Evolutionary conservation across 345 rosid species (phyloP).

Genomic region (Citrus trifoliata): DNA sequence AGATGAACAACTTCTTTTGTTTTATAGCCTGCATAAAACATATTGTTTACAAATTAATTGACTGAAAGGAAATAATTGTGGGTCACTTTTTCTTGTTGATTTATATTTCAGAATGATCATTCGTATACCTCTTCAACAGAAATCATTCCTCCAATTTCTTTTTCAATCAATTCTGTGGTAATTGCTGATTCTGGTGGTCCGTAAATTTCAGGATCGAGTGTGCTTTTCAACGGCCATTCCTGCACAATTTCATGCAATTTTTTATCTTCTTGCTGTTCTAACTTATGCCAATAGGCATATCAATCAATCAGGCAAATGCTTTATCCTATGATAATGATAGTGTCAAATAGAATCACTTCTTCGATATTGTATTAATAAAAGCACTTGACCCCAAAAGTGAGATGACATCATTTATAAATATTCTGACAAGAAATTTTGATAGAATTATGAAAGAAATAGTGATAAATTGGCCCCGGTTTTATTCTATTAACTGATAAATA

Average conservation of each 20-base stretch:
- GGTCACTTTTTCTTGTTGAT: background rate
- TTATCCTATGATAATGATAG: too few species aligned
- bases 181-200: constrained; percentile 65
- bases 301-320: too few species aligned
- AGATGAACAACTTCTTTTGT: constrained; percentile 47
- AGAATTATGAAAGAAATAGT: too few species aligned
- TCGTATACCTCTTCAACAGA: constrained; percentile 48
- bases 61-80: background rate
- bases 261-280: background rate
- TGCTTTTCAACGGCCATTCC: constrained; percentile 88
- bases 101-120: background rate
- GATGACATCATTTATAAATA: too few species aligned
- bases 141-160: constrained; percentile 54
- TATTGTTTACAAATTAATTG: background rate
- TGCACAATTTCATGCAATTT: constrained; percentile 13
- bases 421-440: too few species aligned
- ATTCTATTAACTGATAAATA: too few species aligned
- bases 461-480: too few species aligned
- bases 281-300: too few species aligned
- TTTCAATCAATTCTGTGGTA: constrained; percentile 53
- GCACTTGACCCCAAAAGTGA: too few species aligned
- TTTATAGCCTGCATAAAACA: constrained; percentile 39
- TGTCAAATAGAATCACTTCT: too few species aligned
- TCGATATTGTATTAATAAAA: too few species aligned
- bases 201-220: constrained; percentile 60